phyloP scores from a whole-genome alignment of 2,329 filamentous ascomycete genomes.

The Byssochlamys sp. region DNA sequence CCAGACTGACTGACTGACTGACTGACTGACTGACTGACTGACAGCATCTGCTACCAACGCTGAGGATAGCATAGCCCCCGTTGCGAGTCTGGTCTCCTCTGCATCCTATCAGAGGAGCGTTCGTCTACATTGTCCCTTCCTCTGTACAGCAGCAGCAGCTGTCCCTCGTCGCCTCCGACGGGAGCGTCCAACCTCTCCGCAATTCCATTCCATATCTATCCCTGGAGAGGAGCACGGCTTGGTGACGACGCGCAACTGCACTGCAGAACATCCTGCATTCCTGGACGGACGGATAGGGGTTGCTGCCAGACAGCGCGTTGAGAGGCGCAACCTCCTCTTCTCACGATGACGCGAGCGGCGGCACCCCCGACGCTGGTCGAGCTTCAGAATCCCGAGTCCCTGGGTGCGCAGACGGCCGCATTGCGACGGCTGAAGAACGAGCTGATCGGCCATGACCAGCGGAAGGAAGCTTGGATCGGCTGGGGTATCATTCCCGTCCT shows the following conservation, averaged over 20 bases:
- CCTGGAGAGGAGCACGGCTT: neutral
- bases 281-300: slow-evolving; percentile 5
- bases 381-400: slow-evolving; percentile 44
- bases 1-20: neutral
- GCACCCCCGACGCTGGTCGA: slow-evolving; percentile 48
- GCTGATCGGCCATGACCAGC: slow-evolving; percentile 74
- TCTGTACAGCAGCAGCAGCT: neutral
- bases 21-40: too few species aligned
- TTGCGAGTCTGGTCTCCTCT: neutral
- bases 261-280: slow-evolving; percentile 1
- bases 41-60: neutral
- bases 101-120: neutral
- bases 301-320: slow-evolving; percentile 4
- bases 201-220: neutral
- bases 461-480: slow-evolving; percentile 69
- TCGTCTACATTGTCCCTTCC: neutral
- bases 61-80: neutral
- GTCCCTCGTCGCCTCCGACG: neutral
- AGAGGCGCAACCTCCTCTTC: slow-evolving; percentile 19
- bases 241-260: neutral
- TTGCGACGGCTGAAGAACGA: slow-evolving; percentile 77
- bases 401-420: slow-evolving; percentile 39
- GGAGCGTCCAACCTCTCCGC: neutral
- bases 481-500: slow-evolving; percentile 54
- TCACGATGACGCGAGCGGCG: slow-evolving; percentile 47